Percentiles rank a stretch among this genome's conserved stretches.
Conservation (phyloP, 2,329 filamentous ascomycete genomes). For the Stylonectria norvegica region DNA sequence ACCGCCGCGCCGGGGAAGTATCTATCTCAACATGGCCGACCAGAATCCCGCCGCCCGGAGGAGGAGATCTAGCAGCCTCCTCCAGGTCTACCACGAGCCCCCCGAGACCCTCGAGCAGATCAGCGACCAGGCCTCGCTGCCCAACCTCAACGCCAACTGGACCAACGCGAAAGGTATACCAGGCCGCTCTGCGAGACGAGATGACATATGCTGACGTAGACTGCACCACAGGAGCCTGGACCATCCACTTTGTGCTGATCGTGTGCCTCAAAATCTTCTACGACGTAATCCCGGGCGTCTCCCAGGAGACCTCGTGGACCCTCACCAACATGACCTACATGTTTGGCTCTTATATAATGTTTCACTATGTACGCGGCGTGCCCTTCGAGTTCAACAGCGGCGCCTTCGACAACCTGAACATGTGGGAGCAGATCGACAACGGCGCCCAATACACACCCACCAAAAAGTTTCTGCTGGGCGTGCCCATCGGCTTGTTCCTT, state of each 20-base stretch:
- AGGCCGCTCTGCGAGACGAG: conserved; percentile 7
- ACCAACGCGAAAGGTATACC: conserved; percentile 92
- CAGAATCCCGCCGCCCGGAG: conserved; percentile 66
- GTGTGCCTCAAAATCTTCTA: conserved; percentile 90
- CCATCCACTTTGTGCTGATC: conserved; percentile 93
- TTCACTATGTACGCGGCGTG: conserved; percentile 96
- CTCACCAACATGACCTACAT: conserved; percentile 99
- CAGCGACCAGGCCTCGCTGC: conserved; percentile 90
- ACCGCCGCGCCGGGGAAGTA: conserved; percentile 59
- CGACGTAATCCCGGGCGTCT: conserved; percentile 92
- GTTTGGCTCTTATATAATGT: conserved; percentile 99
- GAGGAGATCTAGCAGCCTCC: conserved; percentile 93
- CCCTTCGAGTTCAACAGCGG: conserved; percentile 99
- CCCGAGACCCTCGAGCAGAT: conserved; percentile 96
- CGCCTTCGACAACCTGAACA: conserved; percentile 98
- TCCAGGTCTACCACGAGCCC: conserved; percentile 90
- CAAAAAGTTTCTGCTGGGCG: conserved; percentile 95
- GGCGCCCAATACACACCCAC: conserved; percentile 97
- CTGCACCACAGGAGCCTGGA: conserved; percentile 76
- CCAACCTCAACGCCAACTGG: conserved; percentile 97
- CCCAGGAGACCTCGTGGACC: conserved; percentile 98
- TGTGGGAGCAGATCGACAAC: conserved; percentile 99
- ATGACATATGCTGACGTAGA: conserved; percentile 15
- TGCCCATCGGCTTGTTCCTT: conserved; percentile 90
- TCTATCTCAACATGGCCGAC: conserved; percentile 59